Percentiles rank a stretch among this genome's conserved stretches.
Evolutionary conservation across 129 eudicot genomes (phyloP).

Genomic region (Centrapalus pauciflorus): DNA sequence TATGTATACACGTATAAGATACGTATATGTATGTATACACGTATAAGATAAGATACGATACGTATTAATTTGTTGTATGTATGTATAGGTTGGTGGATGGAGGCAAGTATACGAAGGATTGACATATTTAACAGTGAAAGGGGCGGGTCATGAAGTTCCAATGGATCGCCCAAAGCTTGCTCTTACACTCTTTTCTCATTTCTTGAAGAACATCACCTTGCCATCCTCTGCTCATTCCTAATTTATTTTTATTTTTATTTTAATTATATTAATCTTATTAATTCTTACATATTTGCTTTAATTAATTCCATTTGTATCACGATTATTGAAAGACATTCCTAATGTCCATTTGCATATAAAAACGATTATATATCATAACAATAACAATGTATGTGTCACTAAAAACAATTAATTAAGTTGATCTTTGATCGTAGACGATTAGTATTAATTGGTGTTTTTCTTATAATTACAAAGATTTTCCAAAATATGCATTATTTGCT

Average conservation of each 20-base stretch:
- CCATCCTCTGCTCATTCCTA: constrained; percentile 25
- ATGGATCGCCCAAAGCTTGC: constrained; percentile 50
- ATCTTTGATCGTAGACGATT: too few relatives aligned
- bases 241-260: background rate
- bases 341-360: background rate
- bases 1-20: background rate
- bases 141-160: constrained; percentile 82
- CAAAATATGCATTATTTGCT: too few relatives aligned
- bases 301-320: too few relatives aligned
- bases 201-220: constrained; percentile 42
- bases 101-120: constrained; percentile 68
- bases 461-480: too few relatives aligned
- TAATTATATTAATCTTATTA: background rate
- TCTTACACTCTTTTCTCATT: constrained; percentile 41
- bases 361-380: too few relatives aligned
- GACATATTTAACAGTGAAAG: constrained; percentile 59
- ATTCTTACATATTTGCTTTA: background rate
- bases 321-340: background rate
- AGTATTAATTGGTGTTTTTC: too few relatives aligned
- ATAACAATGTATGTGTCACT: too few relatives aligned
- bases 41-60: background rate
- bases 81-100: constrained; percentile 70
- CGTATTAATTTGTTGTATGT: background rate
- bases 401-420: too few relatives aligned
- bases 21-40: too few relatives aligned